Evolutionary conservation across 352 stramenopile species (phyloP), one percentile per base, ranked within the genome.

Genomic region (Hyaloperonospora brassicae): DNA sequence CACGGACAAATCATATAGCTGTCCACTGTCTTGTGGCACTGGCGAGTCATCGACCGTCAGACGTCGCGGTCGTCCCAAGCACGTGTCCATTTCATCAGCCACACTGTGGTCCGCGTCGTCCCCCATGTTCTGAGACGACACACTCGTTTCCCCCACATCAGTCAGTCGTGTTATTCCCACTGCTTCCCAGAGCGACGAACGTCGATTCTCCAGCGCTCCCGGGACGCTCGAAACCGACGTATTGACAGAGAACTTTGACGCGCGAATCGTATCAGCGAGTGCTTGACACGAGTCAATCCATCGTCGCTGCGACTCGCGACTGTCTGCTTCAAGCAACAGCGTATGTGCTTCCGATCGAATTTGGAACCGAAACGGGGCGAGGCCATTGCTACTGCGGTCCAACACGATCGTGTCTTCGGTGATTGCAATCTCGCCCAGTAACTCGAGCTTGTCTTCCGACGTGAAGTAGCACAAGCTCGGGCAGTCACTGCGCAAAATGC

Each of bases 401-500:
- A 91, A 58, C 43, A 93, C 67, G n/a, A 87, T 72, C 23, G 83
- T 88, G 58, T 93, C 80, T 52, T 72, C 66, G 14, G 72, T 80
- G 44, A 93, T 78, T 4, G 68, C 60, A 41, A 91, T 82, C 35
- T 80, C 61, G 9, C 83, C 83, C 30, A 93, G 54, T 22, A 93
- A 54, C 63, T 90, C 76, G 36, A 90, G 70, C 46, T 89, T 90
- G 35, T 90, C 77, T 52, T 93, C 80, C 6, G 80, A 89, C 34
- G 79, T 83, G 63, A 84, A 93, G 64, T 93, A 93, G 55, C 76
- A 83, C 27, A 93, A 64, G 47, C 74, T 82, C 43, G 83, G 83
- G 17, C 71, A 79, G 52, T 93, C 79, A 31, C 70, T 75, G 4
- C 83, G 78, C 40, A 93, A 40, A 39, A 93, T 84, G 52, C 90